Evolutionary conservation across 2,329 filamentous ascomycete species (phyloP), one percentile per base, ranked within the genome.

Genomic region (Paecilomyces sp.): DNA sequence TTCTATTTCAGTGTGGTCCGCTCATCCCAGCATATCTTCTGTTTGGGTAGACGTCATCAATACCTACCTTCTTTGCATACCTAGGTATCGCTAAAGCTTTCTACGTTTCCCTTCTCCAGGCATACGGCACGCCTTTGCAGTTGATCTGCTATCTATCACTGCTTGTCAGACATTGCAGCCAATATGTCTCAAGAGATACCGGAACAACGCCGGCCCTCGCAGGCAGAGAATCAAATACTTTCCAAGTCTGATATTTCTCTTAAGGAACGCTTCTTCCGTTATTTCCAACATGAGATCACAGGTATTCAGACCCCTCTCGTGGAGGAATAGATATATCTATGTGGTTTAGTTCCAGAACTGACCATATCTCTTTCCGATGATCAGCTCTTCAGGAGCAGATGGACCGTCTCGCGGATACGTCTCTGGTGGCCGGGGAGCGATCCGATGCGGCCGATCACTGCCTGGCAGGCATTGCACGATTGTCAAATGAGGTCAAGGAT

Each of bases 401-500:
- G 75, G 80, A 82, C 57, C 82, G 83, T 57, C 83, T 97, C 1
- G 79, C 82, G 24, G 82, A 84, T 55, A 81, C 86, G 24, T 81
- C 88, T 13, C 73, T 83, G 12, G 76, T 88, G 1, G 88, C 83
- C 54, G 88, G 89, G 62, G 91, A 94, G 74, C 88, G 91, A 52
- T 85, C 89, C 63, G 88, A 93, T 72, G 90, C 90, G 57, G 86
- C 89, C 54, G 92, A 96, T 66, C 85, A 90, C 68, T 88, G 92
- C 65, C 82, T 96, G 13, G 86, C 89, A 15, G 85, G 86, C 62
- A 94, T 97, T 67, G 87, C 90, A 31, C 85, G 86, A 60, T 82
- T 97, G 15, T 92, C 91, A 1, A 89, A 88, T 64, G 88, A 94
- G 67, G 90, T 97, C 47, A 88, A 90, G 65, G 92, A 97, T 75